Evolutionary conservation across 73 alveolate species (phyloP).

Genomic region (Symbiodinium pilosum): DNA sequence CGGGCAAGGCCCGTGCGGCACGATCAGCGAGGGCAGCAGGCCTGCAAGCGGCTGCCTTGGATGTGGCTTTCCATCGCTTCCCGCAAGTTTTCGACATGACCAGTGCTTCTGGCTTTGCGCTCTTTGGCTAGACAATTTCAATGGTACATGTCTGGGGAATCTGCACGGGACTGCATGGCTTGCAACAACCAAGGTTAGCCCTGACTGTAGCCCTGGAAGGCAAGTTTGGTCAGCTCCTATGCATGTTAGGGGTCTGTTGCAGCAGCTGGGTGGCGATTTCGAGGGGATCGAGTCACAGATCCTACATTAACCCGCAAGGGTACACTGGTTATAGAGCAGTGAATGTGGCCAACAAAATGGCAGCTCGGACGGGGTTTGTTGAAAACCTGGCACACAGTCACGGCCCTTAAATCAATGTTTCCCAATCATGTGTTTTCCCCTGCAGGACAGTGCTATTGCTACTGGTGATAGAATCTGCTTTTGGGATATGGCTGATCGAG

Average conservation of each 20-base stretch:
- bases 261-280: slow-evolving; percentile 14
- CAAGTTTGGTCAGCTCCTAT: not conserved
- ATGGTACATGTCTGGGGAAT: no score
- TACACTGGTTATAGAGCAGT: not conserved
- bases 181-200: slow-evolving; percentile 38
- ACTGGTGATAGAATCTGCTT: not conserved
- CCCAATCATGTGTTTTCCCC: no score
- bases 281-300: not conserved
- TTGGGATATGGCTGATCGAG: not conserved
- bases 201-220: not conserved
- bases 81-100: no score
- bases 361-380: no score
- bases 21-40: no score
- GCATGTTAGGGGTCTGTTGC: slow-evolving; percentile 22
- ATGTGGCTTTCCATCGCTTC: not conserved
- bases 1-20: no score
- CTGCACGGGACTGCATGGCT: no score
- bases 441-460: slow-evolving; percentile 5
- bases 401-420: no score
- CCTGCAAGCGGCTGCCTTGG: no score
- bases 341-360: not conserved
- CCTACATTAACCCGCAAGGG: slow-evolving; percentile 28
- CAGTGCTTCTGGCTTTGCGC: not conserved
- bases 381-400: no score
- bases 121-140: no score